These are phyloP conservation scores for Saccharomycopsis babjevae DNA, from an alignment of 805 yeast species.

Conservation along the genomic window DNA sequence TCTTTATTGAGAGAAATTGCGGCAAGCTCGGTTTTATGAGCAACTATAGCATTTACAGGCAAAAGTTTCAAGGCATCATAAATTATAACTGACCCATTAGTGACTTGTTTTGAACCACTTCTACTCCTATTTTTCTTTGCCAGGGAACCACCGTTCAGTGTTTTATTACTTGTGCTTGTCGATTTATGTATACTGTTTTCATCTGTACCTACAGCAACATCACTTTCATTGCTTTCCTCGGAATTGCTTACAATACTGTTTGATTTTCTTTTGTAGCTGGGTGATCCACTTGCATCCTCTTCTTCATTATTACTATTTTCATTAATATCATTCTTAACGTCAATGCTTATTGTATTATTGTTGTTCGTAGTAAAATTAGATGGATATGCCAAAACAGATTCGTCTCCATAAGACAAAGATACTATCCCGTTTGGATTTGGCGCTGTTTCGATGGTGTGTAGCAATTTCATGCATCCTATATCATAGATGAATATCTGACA, in stretches of 20 bases:
- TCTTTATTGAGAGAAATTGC: slow-evolving; percentile 58
- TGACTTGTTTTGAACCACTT: not conserved
- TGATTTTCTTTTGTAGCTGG: not conserved
- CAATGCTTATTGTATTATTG: not conserved
- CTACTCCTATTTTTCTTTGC: slow-evolving; percentile 19
- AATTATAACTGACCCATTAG: slow-evolving; percentile 58
- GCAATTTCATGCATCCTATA: slow-evolving; percentile 75
- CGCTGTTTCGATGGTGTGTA: slow-evolving; percentile 56
- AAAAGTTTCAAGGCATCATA: slow-evolving; percentile 67
- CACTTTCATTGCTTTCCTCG: not conserved
- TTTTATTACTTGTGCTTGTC: not conserved
- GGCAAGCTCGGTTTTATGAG: slow-evolving; percentile 73
- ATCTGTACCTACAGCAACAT: not conserved
- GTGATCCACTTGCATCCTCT: not conserved
- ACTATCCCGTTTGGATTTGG: slow-evolving; percentile 32
- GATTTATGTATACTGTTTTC: not conserved
- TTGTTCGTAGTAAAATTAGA: slow-evolving; percentile 26
- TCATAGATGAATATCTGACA: slow-evolving; percentile 86
- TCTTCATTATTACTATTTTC: not conserved
- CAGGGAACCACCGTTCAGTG: slow-evolving; percentile 4
- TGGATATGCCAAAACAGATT: slow-evolving; percentile 46
- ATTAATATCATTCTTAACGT: not conserved
- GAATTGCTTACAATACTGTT: not conserved
- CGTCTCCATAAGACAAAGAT: slow-evolving; percentile 32
- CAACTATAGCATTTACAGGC: slow-evolving; percentile 74